phyloP scores from a whole-genome alignment of 1,284 basidiomycete species.

The Sporisorium reilianum region DNA sequence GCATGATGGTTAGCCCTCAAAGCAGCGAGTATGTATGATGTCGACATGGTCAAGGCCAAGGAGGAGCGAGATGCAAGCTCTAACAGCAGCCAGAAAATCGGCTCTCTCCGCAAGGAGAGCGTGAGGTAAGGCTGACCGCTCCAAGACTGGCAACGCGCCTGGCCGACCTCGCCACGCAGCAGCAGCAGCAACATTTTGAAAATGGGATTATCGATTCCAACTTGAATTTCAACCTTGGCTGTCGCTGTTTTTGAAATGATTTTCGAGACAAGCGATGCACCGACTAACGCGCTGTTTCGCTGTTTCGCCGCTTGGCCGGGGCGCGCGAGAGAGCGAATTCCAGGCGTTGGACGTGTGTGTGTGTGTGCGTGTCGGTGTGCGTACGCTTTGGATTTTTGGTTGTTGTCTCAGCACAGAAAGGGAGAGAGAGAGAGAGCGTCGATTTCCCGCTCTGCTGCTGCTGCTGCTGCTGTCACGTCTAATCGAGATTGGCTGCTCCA shows the following conservation, averaged over 20 bases:
- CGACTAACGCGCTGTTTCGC: neutral
- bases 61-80: too few relatives aligned
- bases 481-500: conserved; percentile 23
- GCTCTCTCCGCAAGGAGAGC: too few relatives aligned
- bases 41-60: too few relatives aligned
- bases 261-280: neutral
- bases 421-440: neutral
- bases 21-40: too few relatives aligned
- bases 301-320: neutral
- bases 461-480: conserved; percentile 10
- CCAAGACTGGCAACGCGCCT: too few relatives aligned
- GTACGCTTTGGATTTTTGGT: neutral
- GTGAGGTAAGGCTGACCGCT: conserved; percentile 10
- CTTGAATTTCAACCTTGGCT: neutral
- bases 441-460: neutral
- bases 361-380: neutral
- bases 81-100: too few relatives aligned
- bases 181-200: conserved; percentile 74
- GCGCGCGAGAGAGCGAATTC: neutral
- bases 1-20: too few relatives aligned
- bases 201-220: too few relatives aligned
- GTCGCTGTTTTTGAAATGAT: neutral
- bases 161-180: too few relatives aligned
- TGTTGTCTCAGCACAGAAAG: conserved; percentile 2
- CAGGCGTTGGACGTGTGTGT: neutral